Conservation (phyloP, 2,329 filamentous ascomycete genomes). For the Bipolaris zeicola region DNA sequence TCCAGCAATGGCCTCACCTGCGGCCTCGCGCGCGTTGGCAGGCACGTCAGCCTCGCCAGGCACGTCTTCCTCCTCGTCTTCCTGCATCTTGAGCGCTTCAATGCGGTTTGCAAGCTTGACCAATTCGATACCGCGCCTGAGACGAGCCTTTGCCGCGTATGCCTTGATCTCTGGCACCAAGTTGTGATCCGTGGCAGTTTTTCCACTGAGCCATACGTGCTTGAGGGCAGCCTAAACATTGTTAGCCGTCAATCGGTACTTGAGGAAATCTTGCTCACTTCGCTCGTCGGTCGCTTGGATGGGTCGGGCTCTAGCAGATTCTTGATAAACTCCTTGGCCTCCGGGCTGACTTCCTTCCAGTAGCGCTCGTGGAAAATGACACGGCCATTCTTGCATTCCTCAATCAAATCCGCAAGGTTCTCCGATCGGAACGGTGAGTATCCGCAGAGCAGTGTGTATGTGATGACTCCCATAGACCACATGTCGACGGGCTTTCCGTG, state of each 20-base stretch:
- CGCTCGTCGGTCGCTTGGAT: constrained; percentile 75
- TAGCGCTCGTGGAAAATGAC: constrained; percentile 97
- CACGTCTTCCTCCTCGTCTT: constrained; percentile 79
- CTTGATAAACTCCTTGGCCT: constrained; percentile 94
- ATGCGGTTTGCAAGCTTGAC: constrained; percentile 97
- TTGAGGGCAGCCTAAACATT: constrained; percentile 69
- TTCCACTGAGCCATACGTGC: constrained; percentile 88
- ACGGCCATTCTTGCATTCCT: constrained; percentile 83
- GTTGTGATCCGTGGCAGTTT: constrained; percentile 93
- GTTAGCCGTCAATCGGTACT: constrained; percentile 18
- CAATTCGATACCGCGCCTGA: constrained; percentile 91
- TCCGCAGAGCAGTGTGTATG: constrained; percentile 95
- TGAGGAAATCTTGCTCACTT: constrained; percentile 57
- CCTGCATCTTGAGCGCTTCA: constrained; percentile 89
- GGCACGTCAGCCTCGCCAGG: constrained; percentile 65
- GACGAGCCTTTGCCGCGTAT: constrained; percentile 87
- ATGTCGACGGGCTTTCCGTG: constrained; percentile 99
- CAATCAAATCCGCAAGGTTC: constrained; percentile 88
- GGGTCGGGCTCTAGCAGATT: constrained; percentile 79
- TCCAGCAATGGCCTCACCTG: constrained; percentile 51
- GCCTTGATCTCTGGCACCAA: constrained; percentile 95
- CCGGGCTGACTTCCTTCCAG: constrained; percentile 95
- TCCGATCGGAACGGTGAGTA: constrained; percentile 98
- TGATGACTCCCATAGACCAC: constrained; percentile 99
- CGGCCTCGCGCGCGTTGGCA: constrained; percentile 64